Evolutionary conservation across 2,329 filamentous ascomycete genomes (phyloP).

Genomic region (Zymoseptoria pseudotritici): DNA sequence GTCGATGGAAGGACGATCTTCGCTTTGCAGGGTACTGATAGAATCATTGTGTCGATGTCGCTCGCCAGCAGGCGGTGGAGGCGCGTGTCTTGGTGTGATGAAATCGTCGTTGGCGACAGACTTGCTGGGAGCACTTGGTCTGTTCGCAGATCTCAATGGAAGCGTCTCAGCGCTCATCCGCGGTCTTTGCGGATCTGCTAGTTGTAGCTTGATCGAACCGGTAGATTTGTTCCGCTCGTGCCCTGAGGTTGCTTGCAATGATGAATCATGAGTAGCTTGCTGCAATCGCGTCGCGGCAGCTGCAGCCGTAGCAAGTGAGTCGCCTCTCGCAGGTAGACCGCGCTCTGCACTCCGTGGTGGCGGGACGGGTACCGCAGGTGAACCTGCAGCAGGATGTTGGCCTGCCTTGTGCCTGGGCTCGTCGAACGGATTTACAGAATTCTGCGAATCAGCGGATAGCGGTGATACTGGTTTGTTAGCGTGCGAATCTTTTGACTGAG

Average conservation of each 20-base stretch:
- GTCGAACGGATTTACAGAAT: slow-evolving; percentile 33
- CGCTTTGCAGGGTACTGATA: slow-evolving; percentile 38
- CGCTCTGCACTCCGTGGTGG: slow-evolving; percentile 35
- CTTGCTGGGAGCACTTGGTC: slow-evolving; percentile 39
- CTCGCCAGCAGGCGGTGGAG: slow-evolving; percentile 31
- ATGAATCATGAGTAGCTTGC: slow-evolving; percentile 26
- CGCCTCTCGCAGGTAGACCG: slow-evolving; percentile 46
- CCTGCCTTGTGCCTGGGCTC: slow-evolving; percentile 31
- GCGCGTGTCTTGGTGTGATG: slow-evolving; percentile 40
- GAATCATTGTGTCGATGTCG: slow-evolving; percentile 36
- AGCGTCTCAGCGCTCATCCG: slow-evolving; percentile 36
- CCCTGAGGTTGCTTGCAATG: slow-evolving; percentile 28
- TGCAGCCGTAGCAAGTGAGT: slow-evolving; percentile 47
- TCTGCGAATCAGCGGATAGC: slow-evolving; percentile 31
- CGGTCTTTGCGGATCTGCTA: slow-evolving; percentile 13
- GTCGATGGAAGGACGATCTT: slow-evolving; percentile 18
- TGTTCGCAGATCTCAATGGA: slow-evolving; percentile 41
- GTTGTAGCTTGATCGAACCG: slow-evolving; percentile 16
- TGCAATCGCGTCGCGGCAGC: slow-evolving; percentile 23
- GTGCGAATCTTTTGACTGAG: slow-evolving; percentile 21
- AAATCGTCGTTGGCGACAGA: slow-evolving; percentile 35
- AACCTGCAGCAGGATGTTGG: slow-evolving; percentile 13
- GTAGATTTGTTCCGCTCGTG: slow-evolving; percentile 36
- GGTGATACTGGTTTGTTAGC: slow-evolving; percentile 30
- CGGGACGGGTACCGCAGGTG: slow-evolving; percentile 17